Evolutionary conservation across 1,284 basidiomycete species (phyloP).

Genomic region (Irpex sp.): DNA sequence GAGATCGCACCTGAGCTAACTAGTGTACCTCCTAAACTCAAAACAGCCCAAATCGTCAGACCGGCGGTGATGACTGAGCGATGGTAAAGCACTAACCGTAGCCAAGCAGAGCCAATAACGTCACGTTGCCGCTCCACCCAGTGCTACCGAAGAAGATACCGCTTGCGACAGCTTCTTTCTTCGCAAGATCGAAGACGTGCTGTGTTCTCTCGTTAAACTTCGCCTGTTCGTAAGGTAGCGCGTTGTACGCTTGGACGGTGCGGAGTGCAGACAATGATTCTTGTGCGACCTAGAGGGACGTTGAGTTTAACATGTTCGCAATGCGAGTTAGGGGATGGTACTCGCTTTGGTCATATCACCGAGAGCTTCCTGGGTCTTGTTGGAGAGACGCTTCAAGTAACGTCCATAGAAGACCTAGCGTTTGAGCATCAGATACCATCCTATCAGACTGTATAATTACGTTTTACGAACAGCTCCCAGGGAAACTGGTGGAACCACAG

Average conservation of each 20-base stretch:
- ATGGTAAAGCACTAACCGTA: slow-evolving; percentile 60
- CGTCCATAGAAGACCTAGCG: slow-evolving; percentile 86
- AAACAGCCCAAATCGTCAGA: neutral
- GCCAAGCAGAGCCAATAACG: slow-evolving; percentile 84
- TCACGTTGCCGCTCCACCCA: slow-evolving; percentile 94
- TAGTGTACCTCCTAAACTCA: slow-evolving; percentile 73
- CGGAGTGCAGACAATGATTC: slow-evolving; percentile 92
- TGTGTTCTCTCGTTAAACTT: slow-evolving; percentile 70
- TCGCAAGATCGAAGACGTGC: slow-evolving; percentile 73
- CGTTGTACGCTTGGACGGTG: slow-evolving; percentile 92
- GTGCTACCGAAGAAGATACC: slow-evolving; percentile 93
- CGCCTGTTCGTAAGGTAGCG: slow-evolving; percentile 64
- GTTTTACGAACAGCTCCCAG: slow-evolving; percentile 76
- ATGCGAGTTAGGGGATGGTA: neutral
- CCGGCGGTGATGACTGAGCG: neutral
- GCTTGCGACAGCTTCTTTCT: slow-evolving; percentile 87
- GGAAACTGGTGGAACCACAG: slow-evolving; percentile 92
- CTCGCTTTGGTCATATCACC: slow-evolving; percentile 88
- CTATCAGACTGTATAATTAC: neutral
- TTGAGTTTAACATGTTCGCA: neutral
- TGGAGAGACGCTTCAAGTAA: slow-evolving; percentile 90
- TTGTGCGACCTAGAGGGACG: slow-evolving; percentile 59
- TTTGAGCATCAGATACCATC: neutral
- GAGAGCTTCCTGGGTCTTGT: slow-evolving; percentile 90
- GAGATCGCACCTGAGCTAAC: slow-evolving; percentile 87